Evolutionary conservation across 2,329 filamentous ascomycete genomes (phyloP), one percentile per base, ranked within the genome.

Genomic region (Monosporascus sp.): DNA sequence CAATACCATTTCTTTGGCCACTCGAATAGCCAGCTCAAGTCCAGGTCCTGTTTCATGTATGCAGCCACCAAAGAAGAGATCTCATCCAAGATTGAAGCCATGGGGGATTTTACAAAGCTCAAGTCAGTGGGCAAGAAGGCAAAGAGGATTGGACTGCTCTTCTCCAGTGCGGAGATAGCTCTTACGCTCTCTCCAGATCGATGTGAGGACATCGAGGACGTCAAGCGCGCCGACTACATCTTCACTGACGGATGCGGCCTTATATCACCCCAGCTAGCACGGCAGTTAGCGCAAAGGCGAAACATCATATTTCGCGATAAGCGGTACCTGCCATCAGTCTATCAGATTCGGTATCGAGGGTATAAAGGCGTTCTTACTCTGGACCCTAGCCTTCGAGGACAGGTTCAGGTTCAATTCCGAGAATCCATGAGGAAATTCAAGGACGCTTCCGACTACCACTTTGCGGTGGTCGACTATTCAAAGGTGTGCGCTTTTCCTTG

Each of bases 1-100:
- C 58, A 62, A 1, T 75, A 75, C 58, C 63, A 73, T 53, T 75
- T 75, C 58, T 75, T 69, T 49, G 72, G 71, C 1, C 73, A 76
- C 59, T 74, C 71, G 57, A 74, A 74, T 51, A 74, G 70, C 52
- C 73, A 76, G 59, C 63, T 75, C 16, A 74, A 74, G 56, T 73
- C 71, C 2, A 64, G 69, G 24, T 69, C 72, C 6, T 75, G 72
- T 55, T 72, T 71, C 52, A 56, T 74, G 41, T 67, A 64, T 48
- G 70, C 70, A 1, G 71, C 60, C 5, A 55, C 68, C 7, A 68
- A 67, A 52, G 64, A 68, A 17, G 60, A 65, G 9, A 69, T 74
- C 19, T 50, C 63, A 1, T 36, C 49, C 36, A 71, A 67, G 53
- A 60, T 75, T 7, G 67, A 73, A 48, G 56, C 63, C 1, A 63